Evolutionary conservation across 305 asterid genomes (phyloP), one percentile per base, ranked within the genome.

Genomic region (Salvia sclarea): DNA sequence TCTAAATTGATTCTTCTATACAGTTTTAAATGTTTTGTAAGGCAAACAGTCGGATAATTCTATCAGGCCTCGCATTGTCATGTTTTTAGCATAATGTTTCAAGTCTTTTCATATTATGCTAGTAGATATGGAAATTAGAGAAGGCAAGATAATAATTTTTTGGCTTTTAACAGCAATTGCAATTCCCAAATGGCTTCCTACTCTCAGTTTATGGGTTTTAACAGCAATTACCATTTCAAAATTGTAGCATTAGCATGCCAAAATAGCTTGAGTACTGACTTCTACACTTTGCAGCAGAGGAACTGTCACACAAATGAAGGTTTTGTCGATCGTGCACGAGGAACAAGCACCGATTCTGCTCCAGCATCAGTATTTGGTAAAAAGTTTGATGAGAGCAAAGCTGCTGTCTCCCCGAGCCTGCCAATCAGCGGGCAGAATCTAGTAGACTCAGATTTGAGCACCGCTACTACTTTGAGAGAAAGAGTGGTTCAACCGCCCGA

Each of bases 371-470:
- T 77, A 35, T 85, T 81, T 69, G 82, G 87, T 13, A 75, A 80
- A 61, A 89, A 81, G 79, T 75, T 79, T 48, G 91, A 84, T 2
- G 90, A 82, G 71, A 83, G 66, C 61, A 88, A 83, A 74, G 78
- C 61, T 44, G 76, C 64, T 45, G 50, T 57, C 60, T 73, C 86
- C 71, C 79, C 83, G 1, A 74, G 76, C 70, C 76, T 76, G 71
- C 85, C 87, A 28, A 63, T 74, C 76, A 81, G 79, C 48, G 91
- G 87, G 57, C 91, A 86, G 70, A 86, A 80, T 71, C 68, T 81
- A 69, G 80, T 81, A 20, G 97, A 87, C 62, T 79, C 92, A 3
- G 91, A 83, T 62, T 75, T 80, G 24, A 82, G 82, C 79, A 75
- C 81, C 31, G 80, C 83, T 28, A 72, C 86, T 28, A 71, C 81